phyloP scores from a whole-genome alignment of 2,329 filamentous ascomycete species.

The Paracorniculantispora psalliotae region DNA sequence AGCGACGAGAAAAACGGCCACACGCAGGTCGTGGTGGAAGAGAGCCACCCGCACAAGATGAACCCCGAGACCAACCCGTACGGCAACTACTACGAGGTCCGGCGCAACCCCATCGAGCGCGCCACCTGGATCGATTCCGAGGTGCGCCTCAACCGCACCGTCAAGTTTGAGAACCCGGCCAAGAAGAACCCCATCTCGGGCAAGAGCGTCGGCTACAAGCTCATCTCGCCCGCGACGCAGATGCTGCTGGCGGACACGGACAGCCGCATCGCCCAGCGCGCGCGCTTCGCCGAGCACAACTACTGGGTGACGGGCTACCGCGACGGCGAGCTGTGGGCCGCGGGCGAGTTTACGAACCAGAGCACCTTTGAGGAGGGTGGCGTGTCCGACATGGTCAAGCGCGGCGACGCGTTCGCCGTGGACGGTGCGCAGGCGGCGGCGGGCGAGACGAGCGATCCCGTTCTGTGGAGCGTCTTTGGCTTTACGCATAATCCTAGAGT shows the following conservation, averaged over 20 bases:
- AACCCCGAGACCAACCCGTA: constrained; percentile 53
- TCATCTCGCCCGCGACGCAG: constrained; percentile 41
- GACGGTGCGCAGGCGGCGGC: constrained; percentile 23
- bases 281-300: constrained; percentile 41
- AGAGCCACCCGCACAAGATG: constrained; percentile 31
- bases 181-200: constrained; percentile 44
- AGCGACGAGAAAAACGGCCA: constrained; percentile 35
- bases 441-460: constrained; percentile 24
- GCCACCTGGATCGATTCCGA: constrained; percentile 49
- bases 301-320: constrained; percentile 46
- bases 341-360: constrained; percentile 48
- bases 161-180: constrained; percentile 44
- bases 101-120: constrained; percentile 40
- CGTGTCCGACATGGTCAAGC: constrained; percentile 41
- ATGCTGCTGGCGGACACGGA: constrained; percentile 41
- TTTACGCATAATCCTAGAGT: constrained; percentile 44
- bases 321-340: constrained; percentile 47
- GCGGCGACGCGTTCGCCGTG: constrained; percentile 42
- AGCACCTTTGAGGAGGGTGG: constrained; percentile 38
- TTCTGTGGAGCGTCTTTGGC: constrained; percentile 46
- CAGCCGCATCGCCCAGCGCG: constrained; percentile 39
- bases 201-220: constrained; percentile 46
- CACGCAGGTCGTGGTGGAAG: constrained; percentile 45
- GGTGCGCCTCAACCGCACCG: constrained; percentile 44
- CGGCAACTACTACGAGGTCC: constrained; percentile 56